These are phyloP conservation scores for Epichloe glyceriae DNA, from an alignment of 2,329 filamentous ascomycete genomes.

Conservation along the genomic window DNA sequence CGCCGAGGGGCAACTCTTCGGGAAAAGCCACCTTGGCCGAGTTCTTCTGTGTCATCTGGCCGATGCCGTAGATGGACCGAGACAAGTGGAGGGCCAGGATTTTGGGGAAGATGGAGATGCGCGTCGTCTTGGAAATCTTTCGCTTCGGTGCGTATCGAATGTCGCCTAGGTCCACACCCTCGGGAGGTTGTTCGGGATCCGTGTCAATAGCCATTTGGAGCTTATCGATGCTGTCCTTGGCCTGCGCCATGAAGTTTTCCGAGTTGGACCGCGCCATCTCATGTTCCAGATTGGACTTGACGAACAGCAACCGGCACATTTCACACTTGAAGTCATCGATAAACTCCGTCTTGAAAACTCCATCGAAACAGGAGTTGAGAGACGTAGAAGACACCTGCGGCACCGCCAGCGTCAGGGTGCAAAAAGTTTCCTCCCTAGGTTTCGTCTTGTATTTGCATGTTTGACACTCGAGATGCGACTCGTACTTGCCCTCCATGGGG, in stretches of 20 bases:
- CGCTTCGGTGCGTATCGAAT: constrained; percentile 63
- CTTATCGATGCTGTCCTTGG: constrained; percentile 48
- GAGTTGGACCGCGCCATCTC: constrained; percentile 44
- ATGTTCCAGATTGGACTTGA: constrained; percentile 48
- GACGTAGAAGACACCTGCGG: constrained; percentile 72
- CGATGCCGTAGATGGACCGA: constrained; percentile 76
- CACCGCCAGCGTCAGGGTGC: constrained; percentile 83
- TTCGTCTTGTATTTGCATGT: constrained; percentile 83
- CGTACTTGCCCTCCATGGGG: constrained; percentile 79
- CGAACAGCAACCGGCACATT: constrained; percentile 76
- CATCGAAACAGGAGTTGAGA: constrained; percentile 80
- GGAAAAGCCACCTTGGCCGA: constrained; percentile 88
- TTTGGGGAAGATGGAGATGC: constrained; percentile 78
- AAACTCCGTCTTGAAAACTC: constrained; percentile 85
- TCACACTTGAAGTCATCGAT: constrained; percentile 98
- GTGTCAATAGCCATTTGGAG: constrained; percentile 59
- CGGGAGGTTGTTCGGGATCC: constrained; percentile 67
- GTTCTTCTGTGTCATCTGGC: constrained; percentile 75
- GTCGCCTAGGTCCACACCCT: constrained; percentile 63
- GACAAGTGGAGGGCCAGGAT: constrained; percentile 86
- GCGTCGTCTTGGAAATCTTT: constrained; percentile 75
- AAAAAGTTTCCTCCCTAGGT: constrained; percentile 72
- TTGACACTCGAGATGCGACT: constrained; percentile 90
- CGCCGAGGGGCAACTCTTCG: constrained; percentile 70
- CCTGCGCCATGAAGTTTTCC: constrained; percentile 33